phyloP scores from a whole-genome alignment of 2,329 filamentous ascomycete genomes.

The Teratosphaeria destructans region DNA sequence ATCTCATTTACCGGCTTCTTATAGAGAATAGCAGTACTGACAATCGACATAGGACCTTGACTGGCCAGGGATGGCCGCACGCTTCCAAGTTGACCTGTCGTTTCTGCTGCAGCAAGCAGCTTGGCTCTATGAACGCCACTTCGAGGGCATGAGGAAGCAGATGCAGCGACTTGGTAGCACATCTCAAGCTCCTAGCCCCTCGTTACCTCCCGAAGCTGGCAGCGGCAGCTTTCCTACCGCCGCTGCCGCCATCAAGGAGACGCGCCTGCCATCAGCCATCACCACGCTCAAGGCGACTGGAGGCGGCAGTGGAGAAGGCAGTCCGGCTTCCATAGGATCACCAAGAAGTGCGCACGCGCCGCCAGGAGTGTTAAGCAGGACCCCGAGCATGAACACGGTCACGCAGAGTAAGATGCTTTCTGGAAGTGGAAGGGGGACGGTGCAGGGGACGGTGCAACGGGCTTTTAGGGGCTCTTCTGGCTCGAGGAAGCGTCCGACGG shows the following conservation, averaged over 20 bases:
- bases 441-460: conserved; percentile 7
- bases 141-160: conserved; percentile 81
- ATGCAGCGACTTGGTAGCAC: conserved; percentile 59
- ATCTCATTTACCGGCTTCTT: background rate
- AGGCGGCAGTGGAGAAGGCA: conserved; percentile 1
- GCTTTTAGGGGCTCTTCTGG: conserved; percentile 30
- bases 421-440: conserved; percentile 8
- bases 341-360: conserved; percentile 2
- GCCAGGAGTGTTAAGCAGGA: conserved; percentile 29
- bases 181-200: conserved; percentile 2
- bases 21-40: background rate
- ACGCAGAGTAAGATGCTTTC: conserved; percentile 28
- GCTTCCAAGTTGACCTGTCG: conserved; percentile 74
- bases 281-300: conserved; percentile 4
- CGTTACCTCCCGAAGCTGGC: conserved; percentile 1
- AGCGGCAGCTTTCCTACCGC: background rate
- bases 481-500: conserved; percentile 10
- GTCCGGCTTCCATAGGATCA: conserved; percentile 2
- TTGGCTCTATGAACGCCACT: conserved; percentile 84
- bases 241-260: conserved; percentile 1
- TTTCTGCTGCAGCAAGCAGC: conserved; percentile 90
- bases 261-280: conserved; percentile 5
- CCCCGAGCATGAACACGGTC: conserved; percentile 39
- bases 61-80: conserved; percentile 43
- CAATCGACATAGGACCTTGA: conserved; percentile 54